phyloP scores from a whole-genome alignment of 73 alveolate species.

The Breviolum minutum region DNA sequence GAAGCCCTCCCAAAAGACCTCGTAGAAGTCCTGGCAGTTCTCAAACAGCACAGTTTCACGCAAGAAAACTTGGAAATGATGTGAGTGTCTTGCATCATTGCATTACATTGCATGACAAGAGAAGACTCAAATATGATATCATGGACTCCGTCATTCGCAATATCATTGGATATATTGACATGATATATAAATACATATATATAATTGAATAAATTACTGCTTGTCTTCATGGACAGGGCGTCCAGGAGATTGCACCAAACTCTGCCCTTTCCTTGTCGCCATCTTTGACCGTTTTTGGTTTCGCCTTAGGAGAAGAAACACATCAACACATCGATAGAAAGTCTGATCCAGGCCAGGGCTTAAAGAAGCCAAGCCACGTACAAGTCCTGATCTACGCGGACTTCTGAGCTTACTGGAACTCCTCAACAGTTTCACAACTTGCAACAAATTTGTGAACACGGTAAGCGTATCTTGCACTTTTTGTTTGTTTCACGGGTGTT shows the following conservation, averaged over 20 bases:
- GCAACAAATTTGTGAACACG: not conserved
- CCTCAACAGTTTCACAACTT: not conserved
- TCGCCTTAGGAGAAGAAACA: not conserved
- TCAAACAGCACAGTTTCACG: not conserved
- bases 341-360: not conserved
- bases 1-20: slow-evolving; percentile 79
- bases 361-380: not conserved
- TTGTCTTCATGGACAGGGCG: too few relatives aligned
- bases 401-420: slow-evolving; percentile 20
- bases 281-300: slow-evolving; percentile 17
- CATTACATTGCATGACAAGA: too few relatives aligned
- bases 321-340: not conserved
- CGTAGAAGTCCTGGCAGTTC: slow-evolving; percentile 47
- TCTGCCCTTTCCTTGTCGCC: slow-evolving; percentile 34
- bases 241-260: too few relatives aligned
- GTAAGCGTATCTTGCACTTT: not conserved
- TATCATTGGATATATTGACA: too few relatives aligned
- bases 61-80: too few relatives aligned
- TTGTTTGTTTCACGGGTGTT: too few relatives aligned
- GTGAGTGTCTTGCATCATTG: too few relatives aligned
- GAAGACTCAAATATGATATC: too few relatives aligned
- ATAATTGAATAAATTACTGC: too few relatives aligned
- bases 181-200: too few relatives aligned
- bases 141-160: too few relatives aligned
- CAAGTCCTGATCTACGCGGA: slow-evolving; percentile 21